Percentiles rank a stretch among this genome's conserved stretches.
phyloP scores from a whole-genome alignment of 2,329 filamentous ascomycete species.

The Grosmannia penicillata region DNA sequence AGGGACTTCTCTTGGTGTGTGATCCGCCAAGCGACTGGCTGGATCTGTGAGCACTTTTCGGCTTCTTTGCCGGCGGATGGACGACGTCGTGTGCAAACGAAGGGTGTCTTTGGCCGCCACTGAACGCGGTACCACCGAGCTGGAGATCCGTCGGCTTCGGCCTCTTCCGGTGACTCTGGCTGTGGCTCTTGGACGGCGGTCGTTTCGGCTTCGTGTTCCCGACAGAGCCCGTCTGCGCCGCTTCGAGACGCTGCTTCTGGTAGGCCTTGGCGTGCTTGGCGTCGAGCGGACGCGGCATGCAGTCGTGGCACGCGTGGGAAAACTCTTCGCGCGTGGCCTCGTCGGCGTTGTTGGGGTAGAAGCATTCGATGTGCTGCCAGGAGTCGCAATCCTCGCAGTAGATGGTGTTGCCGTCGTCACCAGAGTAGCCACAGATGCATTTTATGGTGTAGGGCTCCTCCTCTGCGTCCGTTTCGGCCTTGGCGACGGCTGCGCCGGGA shows the following conservation, averaged over 20 bases:
- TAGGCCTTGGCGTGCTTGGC: constrained; percentile 59
- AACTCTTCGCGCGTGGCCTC: constrained; percentile 57
- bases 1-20: constrained; percentile 48
- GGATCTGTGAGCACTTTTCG: constrained; percentile 67
- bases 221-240: constrained; percentile 27
- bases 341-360: constrained; percentile 63
- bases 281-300: constrained; percentile 65
- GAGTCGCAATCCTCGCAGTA: constrained; percentile 92
- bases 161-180: constrained; percentile 61
- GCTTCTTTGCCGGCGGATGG: constrained; percentile 53
- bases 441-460: constrained; percentile 91
- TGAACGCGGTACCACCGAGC: constrained; percentile 39
- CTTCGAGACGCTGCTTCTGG: constrained; percentile 43
- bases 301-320: constrained; percentile 79
- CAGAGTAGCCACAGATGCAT: constrained; percentile 86
- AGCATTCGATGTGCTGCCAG: constrained; percentile 97
- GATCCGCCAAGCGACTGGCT: constrained; percentile 64
- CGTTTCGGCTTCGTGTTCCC: constrained; percentile 61
- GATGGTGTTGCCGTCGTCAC: constrained; percentile 96
- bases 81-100: background rate
- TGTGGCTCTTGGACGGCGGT: constrained; percentile 58
- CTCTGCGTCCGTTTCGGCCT: constrained; percentile 42
- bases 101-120: constrained; percentile 35
- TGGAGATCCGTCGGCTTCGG: constrained; percentile 53
- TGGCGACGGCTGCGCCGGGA: constrained; percentile 9